Conservation (phyloP, 345 rosid genomes). For the Linum tenue region DNA sequence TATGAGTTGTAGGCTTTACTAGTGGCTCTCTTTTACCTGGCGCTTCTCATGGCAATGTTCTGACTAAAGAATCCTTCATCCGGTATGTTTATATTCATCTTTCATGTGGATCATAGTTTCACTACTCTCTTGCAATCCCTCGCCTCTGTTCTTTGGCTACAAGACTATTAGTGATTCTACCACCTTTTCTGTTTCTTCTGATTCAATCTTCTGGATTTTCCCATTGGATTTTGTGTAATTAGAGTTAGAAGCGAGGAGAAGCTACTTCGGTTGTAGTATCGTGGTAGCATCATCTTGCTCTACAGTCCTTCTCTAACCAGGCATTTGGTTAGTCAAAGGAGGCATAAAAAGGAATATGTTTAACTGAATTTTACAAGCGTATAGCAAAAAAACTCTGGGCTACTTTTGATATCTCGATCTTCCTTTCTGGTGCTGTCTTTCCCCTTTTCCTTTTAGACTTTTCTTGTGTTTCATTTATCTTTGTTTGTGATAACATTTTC, state of each 20-base stretch:
- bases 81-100: constrained; percentile 18
- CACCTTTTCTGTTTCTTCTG: background rate
- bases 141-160: too few relatives aligned
- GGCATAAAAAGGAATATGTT: too few relatives aligned
- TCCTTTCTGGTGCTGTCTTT: background rate
- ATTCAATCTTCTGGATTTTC: background rate
- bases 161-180: background rate
- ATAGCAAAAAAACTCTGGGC: too few relatives aligned
- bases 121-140: background rate
- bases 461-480: constrained; percentile 5
- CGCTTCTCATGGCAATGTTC: constrained; percentile 7
- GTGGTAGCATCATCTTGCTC: background rate
- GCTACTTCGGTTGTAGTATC: background rate
- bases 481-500: background rate
- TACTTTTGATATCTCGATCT: too few relatives aligned
- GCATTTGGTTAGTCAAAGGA: background rate
- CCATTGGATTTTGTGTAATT: background rate
- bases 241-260: background rate
- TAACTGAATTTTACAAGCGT: background rate
- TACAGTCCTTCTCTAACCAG: background rate
- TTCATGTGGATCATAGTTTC: background rate
- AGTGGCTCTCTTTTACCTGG: constrained; percentile 14
- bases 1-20: constrained; percentile 25
- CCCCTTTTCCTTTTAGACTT: background rate
- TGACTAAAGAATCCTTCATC: constrained; percentile 16